Evolutionary conservation across 148 eudicot species (phyloP), one percentile per base, ranked within the genome.

Genomic region (Chenopodium suecicum): DNA sequence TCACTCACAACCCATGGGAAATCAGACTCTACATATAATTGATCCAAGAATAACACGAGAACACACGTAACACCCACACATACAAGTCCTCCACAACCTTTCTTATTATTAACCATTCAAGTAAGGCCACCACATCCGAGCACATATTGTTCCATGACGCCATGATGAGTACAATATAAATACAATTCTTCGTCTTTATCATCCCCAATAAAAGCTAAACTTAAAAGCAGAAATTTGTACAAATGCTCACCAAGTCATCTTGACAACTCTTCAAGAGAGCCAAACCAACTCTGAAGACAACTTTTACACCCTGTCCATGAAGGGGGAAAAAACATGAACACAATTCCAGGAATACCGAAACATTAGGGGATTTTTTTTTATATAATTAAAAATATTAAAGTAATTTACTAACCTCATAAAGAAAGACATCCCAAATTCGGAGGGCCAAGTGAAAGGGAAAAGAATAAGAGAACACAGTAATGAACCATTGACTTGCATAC

Each of bases 401-500:
- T 31, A 44, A 58, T 84, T 71, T 6, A 86, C 91, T 87, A 54
- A 96, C 98, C 99, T 97, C 99, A 44, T 77, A 83, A 44, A 97
- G 97, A 84, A 96, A 97, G 50, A 97, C 95, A 82, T 97, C 99
- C 98, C 98, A 97, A 70, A 97, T 92, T 77, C 99, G 90, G 83
- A 94, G 94, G 79, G 97, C 88, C 92, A 97, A 86, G 89, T 92
- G 95, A 80, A 97, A 97, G 13, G 99, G 99, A 83, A 97, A 94
- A 44, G 99, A 92, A 84, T 94, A 97, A 3, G 98, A 89, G 84
- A 94, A 97, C 70, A 97, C 97, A 3, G 99, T 97, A 63, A 97
- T 94, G 88, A 97, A 97, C 99, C 99, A 97, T 85, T 97, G 99
- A 87, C 99, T 97, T 54, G 93, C 99, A 77, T 97, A 97, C 99